Evolutionary conservation across 148 eudicot species (phyloP).

Genomic region (Chenopodium formosanum): DNA sequence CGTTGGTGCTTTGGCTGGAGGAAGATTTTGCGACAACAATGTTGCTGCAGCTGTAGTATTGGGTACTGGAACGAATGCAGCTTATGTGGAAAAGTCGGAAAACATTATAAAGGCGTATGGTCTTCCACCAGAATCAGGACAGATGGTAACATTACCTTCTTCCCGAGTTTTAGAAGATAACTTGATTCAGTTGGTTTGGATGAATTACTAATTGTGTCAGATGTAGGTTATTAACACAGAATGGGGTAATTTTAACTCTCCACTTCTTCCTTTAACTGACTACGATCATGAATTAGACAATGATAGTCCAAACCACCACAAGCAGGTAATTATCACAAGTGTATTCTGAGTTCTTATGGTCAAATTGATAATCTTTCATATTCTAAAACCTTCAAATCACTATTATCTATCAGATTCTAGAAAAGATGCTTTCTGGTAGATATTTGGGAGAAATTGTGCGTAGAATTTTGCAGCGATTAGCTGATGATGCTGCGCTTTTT

Average conservation of each 20-base stretch:
- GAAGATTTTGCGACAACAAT: conserved; percentile 59
- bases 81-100: conserved; percentile 55
- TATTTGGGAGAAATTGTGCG: conserved; percentile 89
- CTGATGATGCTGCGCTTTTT: conserved; percentile 70
- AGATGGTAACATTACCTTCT: conserved; percentile 41
- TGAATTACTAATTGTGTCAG: neutral
- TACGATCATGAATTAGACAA: conserved; percentile 58
- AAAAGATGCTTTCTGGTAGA: conserved; percentile 87
- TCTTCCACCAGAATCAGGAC: conserved; percentile 37
- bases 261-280: conserved; percentile 70
- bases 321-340: conserved; percentile 50
- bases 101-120: conserved; percentile 41
- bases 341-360: neutral
- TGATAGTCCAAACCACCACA: conserved; percentile 61
- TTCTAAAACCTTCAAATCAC: conserved; percentile 7
- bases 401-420: conserved; percentile 49
- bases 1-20: conserved; percentile 73
- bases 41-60: conserved; percentile 67
- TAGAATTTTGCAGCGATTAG: conserved; percentile 55
- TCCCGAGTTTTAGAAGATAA: neutral
- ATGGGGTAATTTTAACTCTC: conserved; percentile 73
- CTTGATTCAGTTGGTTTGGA: neutral
- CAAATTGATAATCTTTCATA: neutral
- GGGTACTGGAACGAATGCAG: conserved; percentile 73
- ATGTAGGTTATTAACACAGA: conserved; percentile 81